phyloP scores from a whole-genome alignment of 2,329 filamentous ascomycete species.

The Fusarium sp. region DNA sequence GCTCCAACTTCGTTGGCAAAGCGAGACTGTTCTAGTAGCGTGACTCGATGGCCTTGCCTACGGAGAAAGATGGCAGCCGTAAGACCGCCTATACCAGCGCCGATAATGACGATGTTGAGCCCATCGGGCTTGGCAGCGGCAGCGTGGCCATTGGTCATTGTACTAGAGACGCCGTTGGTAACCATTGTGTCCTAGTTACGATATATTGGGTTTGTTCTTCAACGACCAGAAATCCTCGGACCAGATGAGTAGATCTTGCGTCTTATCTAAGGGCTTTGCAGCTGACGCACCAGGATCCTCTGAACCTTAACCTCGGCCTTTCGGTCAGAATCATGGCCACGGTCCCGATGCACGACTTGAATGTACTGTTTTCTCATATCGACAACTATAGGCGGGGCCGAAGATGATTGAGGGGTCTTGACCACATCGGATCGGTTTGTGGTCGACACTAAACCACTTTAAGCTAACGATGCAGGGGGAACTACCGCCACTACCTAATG shows the following conservation, averaged over 20 bases:
- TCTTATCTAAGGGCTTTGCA: not conserved
- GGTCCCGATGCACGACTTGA: not conserved
- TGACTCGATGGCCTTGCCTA: constrained; percentile 56
- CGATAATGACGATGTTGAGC: constrained; percentile 19
- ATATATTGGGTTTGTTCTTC: accelerated
- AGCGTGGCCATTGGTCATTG: not conserved
- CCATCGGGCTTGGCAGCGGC: not conserved
- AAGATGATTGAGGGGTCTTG: not conserved
- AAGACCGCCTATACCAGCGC: constrained; percentile 58
- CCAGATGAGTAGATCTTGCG: not conserved
- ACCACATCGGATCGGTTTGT: not conserved
- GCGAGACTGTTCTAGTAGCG: constrained; percentile 36
- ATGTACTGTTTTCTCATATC: not conserved
- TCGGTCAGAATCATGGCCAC: not conserved
- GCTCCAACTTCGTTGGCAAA: constrained; percentile 67
- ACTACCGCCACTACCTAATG: too few species aligned
- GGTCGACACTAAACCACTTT: not conserved
- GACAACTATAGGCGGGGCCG: not conserved
- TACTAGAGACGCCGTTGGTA: accelerated
- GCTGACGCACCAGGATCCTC: accelerated
- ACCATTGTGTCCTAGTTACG: not conserved
- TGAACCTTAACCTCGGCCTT: not conserved
- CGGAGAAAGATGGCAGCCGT: constrained; percentile 59
- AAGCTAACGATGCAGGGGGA: not conserved
- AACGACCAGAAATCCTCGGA: too few species aligned